A percentile compares a stretch with the other conserved stretches of the same genome.
phyloP scores from a whole-genome alignment of 2,329 filamentous ascomycete genomes.

The Scleromitrula shiraiana region DNA sequence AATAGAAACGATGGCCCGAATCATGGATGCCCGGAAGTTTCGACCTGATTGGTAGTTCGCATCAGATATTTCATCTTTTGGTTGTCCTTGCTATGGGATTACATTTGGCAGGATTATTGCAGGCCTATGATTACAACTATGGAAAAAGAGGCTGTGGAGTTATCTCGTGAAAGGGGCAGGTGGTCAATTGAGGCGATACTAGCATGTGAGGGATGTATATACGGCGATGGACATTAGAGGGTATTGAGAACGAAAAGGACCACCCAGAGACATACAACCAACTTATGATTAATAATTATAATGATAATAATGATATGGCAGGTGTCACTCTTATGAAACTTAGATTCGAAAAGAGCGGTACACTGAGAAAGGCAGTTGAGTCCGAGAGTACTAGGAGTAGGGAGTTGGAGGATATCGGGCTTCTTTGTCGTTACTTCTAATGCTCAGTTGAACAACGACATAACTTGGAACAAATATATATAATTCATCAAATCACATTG shows the following conservation, averaged over 20 bases:
- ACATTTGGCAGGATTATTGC: slow-evolving; percentile 7
- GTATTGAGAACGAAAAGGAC: too few species aligned
- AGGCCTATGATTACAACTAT: slow-evolving; percentile 9
- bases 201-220: too few species aligned
- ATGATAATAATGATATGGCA: not conserved
- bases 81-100: slow-evolving; percentile 11
- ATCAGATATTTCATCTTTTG: slow-evolving; percentile 23
- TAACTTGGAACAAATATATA: too few species aligned
- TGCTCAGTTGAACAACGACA: too few species aligned
- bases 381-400: not conserved
- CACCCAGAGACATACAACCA: too few species aligned
- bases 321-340: too few species aligned
- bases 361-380: not conserved
- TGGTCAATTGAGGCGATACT: too few species aligned
- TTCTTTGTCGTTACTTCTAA: not conserved
- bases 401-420: not conserved
- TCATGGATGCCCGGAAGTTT: slow-evolving; percentile 15
- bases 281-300: not conserved
- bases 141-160: not conserved
- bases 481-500: too few species aligned
- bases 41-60: slow-evolving; percentile 18
- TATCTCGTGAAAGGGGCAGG: not conserved
- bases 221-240: too few species aligned
- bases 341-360: too few species aligned
- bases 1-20: slow-evolving; percentile 18